Base-by-base conservation (phyloP, 176 grass and related monocot genomes). In the Urochloa ruziziensis region DNA sequence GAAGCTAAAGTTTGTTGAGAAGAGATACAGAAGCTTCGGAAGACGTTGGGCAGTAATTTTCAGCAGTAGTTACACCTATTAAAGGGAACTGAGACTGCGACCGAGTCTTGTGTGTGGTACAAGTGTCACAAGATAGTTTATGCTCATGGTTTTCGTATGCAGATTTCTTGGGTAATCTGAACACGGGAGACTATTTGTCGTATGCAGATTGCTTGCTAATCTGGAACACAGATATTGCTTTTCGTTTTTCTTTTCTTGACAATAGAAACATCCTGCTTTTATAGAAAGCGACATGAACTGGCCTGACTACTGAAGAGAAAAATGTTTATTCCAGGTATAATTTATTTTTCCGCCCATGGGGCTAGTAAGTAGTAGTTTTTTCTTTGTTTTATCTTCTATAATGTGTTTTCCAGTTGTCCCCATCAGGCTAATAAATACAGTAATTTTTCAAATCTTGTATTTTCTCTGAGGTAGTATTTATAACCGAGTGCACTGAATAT, bases 31-130 rank as follows among this genome's bases (percentile, higher is more conserved):
- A 44, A 23, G 51, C 32, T 64, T 59, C 48, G 34, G 36, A 52
- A 81, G 76, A 56, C 44, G 66, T 44, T 88, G 66, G 74, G 12
- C 44, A 36, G 86, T 88, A 78, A 70, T 29, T 87, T 75, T 76
- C 51, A 76, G 78, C 57, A 24, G 69, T 28, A 44, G 85, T 66
- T 74, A 80, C 59, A 80, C 69, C 37, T 83, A 73, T 71, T 78
- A 14, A 70, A 82, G 42, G 72, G 23, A 53, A 69, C 62, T 37
- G 28, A 33, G 35, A 48, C 15, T 1, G 28, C n/a, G 35, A 48
- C 15, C 1, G 37, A 74, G 40, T 51, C 39, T 57, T 73, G 43
- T 13, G 40, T 52, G 76, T 43, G 32, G 70, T 52, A 62, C 48
- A 44, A 33, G 79, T 70, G 63, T 25, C 18, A 27, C 28, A 34